phyloP scores from a whole-genome alignment of 805 yeast species.

The Yamadazyma olivae region DNA sequence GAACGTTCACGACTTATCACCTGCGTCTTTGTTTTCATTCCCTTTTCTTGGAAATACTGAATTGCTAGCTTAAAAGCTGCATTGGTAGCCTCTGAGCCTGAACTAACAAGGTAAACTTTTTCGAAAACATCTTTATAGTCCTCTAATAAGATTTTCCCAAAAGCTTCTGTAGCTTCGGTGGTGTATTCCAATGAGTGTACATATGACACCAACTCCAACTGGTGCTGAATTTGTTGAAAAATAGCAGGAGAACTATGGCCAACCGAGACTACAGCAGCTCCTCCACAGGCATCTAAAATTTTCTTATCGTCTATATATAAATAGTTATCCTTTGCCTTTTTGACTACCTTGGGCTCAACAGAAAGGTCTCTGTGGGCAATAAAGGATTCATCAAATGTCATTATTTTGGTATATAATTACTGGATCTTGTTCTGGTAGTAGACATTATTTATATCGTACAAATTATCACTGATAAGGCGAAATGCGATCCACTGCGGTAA shows the following conservation, averaged over 20 bases:
- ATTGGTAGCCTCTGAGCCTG: constrained; percentile 53
- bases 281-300: constrained; percentile 41
- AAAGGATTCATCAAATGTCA: no score
- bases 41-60: constrained; percentile 31
- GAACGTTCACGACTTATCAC: constrained; percentile 42
- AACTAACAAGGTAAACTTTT: constrained; percentile 51
- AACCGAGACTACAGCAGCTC: constrained; percentile 52
- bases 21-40: constrained; percentile 38
- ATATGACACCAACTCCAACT: constrained; percentile 22
- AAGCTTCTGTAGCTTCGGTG: constrained; percentile 37
- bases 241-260: constrained; percentile 44
- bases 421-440: no score
- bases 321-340: not conserved
- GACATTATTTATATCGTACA: no score
- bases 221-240: constrained; percentile 35
- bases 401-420: no score
- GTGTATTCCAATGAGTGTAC: constrained; percentile 32
- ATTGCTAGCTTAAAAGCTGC: constrained; percentile 29
- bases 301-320: not conserved
- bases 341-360: not conserved
- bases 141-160: constrained; percentile 30
- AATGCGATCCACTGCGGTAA: no score
- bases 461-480: no score
- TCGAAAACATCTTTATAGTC: constrained; percentile 26
- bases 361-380: no score